These are phyloP conservation scores for Thelonectria discophora DNA, from an alignment of 2,329 filamentous ascomycete genomes.

Conservation along the genomic window DNA sequence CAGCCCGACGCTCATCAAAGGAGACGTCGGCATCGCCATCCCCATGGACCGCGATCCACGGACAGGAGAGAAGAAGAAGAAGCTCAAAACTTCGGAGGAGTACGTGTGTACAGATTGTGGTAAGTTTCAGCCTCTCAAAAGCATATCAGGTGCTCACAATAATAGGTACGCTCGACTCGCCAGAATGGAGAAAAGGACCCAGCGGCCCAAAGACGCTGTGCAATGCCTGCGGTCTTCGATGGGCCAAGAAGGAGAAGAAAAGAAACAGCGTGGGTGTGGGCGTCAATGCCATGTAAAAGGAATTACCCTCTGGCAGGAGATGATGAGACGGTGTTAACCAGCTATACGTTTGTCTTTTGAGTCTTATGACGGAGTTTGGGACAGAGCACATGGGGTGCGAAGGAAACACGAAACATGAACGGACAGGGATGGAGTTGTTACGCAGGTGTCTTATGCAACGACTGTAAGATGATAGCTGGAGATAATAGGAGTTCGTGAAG, in stretches of 20 bases:
- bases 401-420: slow-evolving; percentile 39
- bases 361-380: slow-evolving; percentile 18
- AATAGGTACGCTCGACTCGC: slow-evolving; percentile 82
- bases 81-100: slow-evolving; percentile 83
- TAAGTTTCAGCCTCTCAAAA: slow-evolving; percentile 46
- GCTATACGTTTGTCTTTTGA: background rate
- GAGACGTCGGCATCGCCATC: slow-evolving; percentile 87
- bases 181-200: slow-evolving; percentile 95
- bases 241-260: slow-evolving; percentile 87
- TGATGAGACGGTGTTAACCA: too few relatives aligned
- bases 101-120: slow-evolving; percentile 97
- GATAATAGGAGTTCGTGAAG: slow-evolving; percentile 30
- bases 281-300: slow-evolving; percentile 31
- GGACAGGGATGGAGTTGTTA: slow-evolving; percentile 12
- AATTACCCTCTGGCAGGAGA: background rate
- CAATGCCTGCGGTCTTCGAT: slow-evolving; percentile 86
- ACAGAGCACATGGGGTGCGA: slow-evolving; percentile 31
- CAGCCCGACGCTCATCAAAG: slow-evolving; percentile 82
- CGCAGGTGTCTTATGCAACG: slow-evolving; percentile 11
- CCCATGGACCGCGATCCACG: slow-evolving; percentile 79
- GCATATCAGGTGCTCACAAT: slow-evolving; percentile 25
- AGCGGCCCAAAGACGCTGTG: slow-evolving; percentile 93
- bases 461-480: slow-evolving; percentile 37
- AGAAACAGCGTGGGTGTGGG: slow-evolving; percentile 39
- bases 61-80: slow-evolving; percentile 83